A percentile compares a stretch with the other conserved stretches of the same genome.
These are phyloP conservation scores for Populus deltoides DNA, from an alignment of 345 rosid genomes.

Conservation along the genomic window DNA sequence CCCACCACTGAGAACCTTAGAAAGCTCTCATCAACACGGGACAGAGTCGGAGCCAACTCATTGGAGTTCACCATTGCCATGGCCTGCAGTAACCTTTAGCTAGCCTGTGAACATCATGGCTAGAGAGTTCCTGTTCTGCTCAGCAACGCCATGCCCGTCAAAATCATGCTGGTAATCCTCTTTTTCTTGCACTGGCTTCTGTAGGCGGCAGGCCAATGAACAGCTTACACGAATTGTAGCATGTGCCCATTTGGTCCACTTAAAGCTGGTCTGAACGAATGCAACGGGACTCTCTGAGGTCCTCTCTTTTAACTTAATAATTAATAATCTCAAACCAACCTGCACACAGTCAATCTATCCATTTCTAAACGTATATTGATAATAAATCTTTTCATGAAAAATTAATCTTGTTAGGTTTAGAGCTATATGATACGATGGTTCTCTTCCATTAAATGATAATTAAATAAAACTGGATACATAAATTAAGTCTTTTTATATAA, in stretches of 20 bases:
- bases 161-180: conserved; percentile 10
- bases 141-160: conserved; percentile 15
- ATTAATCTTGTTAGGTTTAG: too few relatives aligned
- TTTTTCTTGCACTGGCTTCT: not conserved
- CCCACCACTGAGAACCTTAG: conserved; percentile 21
- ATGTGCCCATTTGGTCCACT: not conserved
- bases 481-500: too few relatives aligned
- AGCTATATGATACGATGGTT: too few relatives aligned
- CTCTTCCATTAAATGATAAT: too few relatives aligned
- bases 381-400: too few relatives aligned
- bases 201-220: conserved; percentile 19
- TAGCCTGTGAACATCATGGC: conserved; percentile 30
- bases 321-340: too few relatives aligned
- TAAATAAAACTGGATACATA: too few relatives aligned
- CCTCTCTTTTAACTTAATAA: too few relatives aligned
- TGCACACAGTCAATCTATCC: too few relatives aligned
- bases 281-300: not conserved
- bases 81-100: conserved; percentile 17
- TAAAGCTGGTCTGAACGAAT: too few relatives aligned
- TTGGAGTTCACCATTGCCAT: conserved; percentile 16
- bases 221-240: not conserved
- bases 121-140: conserved; percentile 21
- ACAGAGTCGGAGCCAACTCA: conserved; percentile 23
- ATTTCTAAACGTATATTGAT: too few relatives aligned
- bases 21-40: conserved; percentile 20